phyloP scores from a whole-genome alignment of 345 rosid genomes.

The Ceriops tagal region DNA sequence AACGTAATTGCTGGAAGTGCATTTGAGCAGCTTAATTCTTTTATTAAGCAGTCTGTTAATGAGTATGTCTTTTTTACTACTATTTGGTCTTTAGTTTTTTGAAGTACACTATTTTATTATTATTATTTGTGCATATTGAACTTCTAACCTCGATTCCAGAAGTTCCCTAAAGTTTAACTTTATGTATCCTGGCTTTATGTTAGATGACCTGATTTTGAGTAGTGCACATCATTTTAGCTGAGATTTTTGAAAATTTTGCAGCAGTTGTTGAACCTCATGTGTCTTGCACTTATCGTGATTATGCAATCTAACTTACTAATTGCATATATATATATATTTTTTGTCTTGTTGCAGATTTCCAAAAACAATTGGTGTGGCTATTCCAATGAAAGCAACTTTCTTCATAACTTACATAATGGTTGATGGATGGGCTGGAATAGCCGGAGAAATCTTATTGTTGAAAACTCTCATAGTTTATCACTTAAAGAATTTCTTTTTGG shows the following conservation, averaged over 20 bases:
- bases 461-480: slow-evolving; percentile 80
- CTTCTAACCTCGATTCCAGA: too few species aligned
- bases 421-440: slow-evolving; percentile 98
- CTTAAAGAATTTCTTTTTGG: slow-evolving; percentile 81
- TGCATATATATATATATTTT: not conserved
- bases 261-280: too few species aligned
- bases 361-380: slow-evolving; percentile 71
- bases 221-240: too few species aligned
- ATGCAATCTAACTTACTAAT: not conserved
- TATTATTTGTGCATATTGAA: too few species aligned
- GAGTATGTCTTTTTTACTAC: slow-evolving; percentile 41
- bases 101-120: too few species aligned
- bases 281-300: too few species aligned
- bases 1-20: slow-evolving; percentile 73
- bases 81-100: too few species aligned
- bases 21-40: slow-evolving; percentile 68
- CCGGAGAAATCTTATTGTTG: slow-evolving; percentile 80
- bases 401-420: slow-evolving; percentile 95
- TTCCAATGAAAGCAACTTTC: slow-evolving; percentile 91
- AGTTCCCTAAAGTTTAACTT: not conserved
- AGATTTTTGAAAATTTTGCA: too few species aligned
- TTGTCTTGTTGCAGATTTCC: slow-evolving; percentile 57
- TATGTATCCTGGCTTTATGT: not conserved
- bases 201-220: too few species aligned
- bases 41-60: slow-evolving; percentile 56